These are phyloP conservation scores for Crassisporium funariophilum DNA, from an alignment of 768 basidiomycete species.

Conservation along the genomic window DNA sequence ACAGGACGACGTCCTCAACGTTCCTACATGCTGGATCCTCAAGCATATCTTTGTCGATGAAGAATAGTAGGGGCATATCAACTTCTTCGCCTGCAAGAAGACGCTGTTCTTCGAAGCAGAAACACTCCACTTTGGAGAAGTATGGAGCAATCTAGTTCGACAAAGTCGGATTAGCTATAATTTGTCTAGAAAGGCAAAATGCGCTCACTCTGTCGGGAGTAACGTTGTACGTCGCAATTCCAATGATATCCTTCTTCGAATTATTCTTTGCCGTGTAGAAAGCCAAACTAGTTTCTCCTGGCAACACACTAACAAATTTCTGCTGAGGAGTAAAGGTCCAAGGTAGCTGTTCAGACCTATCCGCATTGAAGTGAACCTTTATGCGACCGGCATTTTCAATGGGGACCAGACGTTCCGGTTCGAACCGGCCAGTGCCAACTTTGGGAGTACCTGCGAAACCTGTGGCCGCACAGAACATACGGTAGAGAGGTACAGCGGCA, in stretches of 20 bases:
- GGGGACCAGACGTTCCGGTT: conserved; percentile 83
- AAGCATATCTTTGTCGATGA: conserved; percentile 96
- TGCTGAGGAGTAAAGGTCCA: conserved; percentile 95
- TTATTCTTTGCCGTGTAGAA: conserved; percentile 94
- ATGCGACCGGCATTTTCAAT: conserved; percentile 71
- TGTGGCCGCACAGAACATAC: conserved; percentile 97
- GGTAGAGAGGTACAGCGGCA: conserved; percentile 95
- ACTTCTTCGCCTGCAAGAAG: conserved; percentile 94
- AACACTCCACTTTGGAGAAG: conserved; percentile 99
- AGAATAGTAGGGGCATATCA: conserved; percentile 97
- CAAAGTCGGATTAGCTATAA: not conserved
- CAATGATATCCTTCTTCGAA: conserved; percentile 86
- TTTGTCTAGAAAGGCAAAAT: not conserved
- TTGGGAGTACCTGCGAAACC: conserved; percentile 96
- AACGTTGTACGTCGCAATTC: conserved; percentile 98
- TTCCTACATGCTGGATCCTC: conserved; percentile 89
- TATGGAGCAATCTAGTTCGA: conserved; percentile 85
- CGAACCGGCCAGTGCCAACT: conserved; percentile 82
- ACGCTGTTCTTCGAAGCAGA: conserved; percentile 99
- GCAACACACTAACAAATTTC: conserved; percentile 85
- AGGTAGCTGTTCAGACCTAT: conserved; percentile 83
- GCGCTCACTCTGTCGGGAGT: conserved; percentile 91
- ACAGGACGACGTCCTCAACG: conserved; percentile 89
- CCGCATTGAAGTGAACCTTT: conserved; percentile 95
- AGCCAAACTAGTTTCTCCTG: conserved; percentile 94